phyloP scores from a whole-genome alignment of 2,329 filamentous ascomycete genomes.

The Pseudogymnoascus sp. region DNA sequence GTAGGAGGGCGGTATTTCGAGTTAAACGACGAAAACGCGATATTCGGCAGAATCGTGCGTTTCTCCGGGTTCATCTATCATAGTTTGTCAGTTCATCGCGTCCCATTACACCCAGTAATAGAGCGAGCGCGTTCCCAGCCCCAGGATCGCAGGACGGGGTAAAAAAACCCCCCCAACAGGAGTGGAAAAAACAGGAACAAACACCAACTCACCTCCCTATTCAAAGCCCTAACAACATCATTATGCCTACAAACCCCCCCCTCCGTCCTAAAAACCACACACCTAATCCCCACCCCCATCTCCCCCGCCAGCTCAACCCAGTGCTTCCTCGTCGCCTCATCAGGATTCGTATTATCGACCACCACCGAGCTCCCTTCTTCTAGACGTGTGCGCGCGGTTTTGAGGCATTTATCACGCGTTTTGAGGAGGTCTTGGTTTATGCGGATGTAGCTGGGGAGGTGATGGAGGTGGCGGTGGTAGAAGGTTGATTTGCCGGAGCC shows the following conservation, averaged over 20 bases:
- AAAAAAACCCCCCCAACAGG: not conserved
- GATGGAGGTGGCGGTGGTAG: conserved; percentile 69
- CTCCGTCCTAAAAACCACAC: conserved; percentile 27
- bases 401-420: conserved; percentile 59
- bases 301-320: conserved; percentile 71
- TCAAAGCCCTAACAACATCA: conserved; percentile 69
- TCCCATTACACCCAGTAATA: no score
- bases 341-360: conserved; percentile 93
- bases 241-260: conserved; percentile 63
- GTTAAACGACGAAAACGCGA: conserved; percentile 72
- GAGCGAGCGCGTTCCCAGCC: no score
- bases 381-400: conserved; percentile 59
- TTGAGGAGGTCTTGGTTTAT: conserved; percentile 89
- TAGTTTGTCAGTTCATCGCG: no score
- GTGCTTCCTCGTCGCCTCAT: conserved; percentile 63
- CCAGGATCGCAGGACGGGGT: not conserved
- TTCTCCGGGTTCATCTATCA: conserved; percentile 76
- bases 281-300: conserved; percentile 66
- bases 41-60: conserved; percentile 60
- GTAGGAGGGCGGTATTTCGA: conserved; percentile 66
- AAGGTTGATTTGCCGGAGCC: conserved; percentile 90
- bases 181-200: conserved; percentile 6
- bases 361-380: conserved; percentile 59
- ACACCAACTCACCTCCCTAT: conserved; percentile 26
- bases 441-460: conserved; percentile 68